A percentile compares a stretch with the other conserved stretches of the same genome.
Evolutionary conservation across 495 filamentous ascomycete species (phyloP).

Genomic region (Neurospora sp.): DNA sequence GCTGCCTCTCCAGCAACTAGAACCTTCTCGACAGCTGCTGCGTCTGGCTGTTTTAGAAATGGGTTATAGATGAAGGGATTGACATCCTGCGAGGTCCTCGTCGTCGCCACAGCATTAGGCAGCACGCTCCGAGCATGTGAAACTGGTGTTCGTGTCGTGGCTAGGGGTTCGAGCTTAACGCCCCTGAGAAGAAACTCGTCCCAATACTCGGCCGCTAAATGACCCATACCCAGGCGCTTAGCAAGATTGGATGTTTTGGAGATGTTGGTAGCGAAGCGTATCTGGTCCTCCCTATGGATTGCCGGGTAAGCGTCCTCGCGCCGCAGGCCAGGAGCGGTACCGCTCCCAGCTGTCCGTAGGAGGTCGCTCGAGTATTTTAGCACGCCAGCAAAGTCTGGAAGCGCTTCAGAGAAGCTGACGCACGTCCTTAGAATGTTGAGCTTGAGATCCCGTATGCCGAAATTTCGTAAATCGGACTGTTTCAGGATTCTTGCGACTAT

Average conservation of each 20-base stretch:
- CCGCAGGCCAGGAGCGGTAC: constrained; percentile 59
- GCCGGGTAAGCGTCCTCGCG: constrained; percentile 51
- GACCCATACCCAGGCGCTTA: constrained; percentile 56
- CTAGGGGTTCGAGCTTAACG: constrained; percentile 51
- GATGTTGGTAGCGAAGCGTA: constrained; percentile 70
- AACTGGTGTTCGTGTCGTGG: constrained; percentile 46
- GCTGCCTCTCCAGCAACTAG: constrained; percentile 69
- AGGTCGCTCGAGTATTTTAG: constrained; percentile 76
- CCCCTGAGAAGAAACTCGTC: constrained; percentile 88
- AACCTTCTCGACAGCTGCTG: constrained; percentile 47
- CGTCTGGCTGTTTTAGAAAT: constrained; percentile 58
- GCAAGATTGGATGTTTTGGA: constrained; percentile 69
- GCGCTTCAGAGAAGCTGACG: constrained; percentile 84
- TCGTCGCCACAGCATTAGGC: constrained; percentile 41
- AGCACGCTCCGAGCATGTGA: constrained; percentile 64
- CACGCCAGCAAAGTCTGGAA: constrained; percentile 85
- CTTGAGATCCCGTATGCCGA: constrained; percentile 63
- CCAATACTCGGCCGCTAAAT: constrained; percentile 81
- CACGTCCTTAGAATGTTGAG: constrained; percentile 74
- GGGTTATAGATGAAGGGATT: constrained; percentile 92
- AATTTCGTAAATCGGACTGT: constrained; percentile 44
- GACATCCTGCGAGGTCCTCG: constrained; percentile 45
- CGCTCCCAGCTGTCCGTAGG: constrained; percentile 68
- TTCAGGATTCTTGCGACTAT: constrained; percentile 40
- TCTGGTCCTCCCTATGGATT: constrained; percentile 73